phyloP scores from a whole-genome alignment of 2,329 filamentous ascomycete species.

The Coniochaeta sp. region DNA sequence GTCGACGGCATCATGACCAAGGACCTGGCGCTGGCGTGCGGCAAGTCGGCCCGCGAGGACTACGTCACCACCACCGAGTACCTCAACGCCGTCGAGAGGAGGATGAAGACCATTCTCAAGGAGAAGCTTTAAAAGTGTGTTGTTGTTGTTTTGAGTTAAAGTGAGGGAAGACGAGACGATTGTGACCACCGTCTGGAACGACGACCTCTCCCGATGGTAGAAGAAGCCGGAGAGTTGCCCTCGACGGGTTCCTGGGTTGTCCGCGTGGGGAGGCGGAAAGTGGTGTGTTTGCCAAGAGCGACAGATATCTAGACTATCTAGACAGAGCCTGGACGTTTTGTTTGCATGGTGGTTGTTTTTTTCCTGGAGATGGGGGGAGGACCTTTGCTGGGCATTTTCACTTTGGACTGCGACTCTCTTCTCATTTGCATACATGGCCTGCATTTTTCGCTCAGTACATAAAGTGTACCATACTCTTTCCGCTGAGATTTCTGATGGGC shows the following conservation, averaged over 20 bases:
- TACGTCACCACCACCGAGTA: constrained; percentile 94
- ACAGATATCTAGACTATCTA: background rate
- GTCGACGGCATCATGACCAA: constrained; percentile 97
- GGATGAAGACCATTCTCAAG: constrained; percentile 74
- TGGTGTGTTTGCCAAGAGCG: background rate
- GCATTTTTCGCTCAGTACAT: background rate
- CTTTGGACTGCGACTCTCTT: background rate
- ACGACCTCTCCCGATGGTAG: no score
- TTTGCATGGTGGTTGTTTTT: background rate
- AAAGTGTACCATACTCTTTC: background rate
- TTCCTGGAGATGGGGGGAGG: background rate
- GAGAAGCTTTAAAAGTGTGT: constrained; percentile 64
- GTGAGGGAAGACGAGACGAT: no score
- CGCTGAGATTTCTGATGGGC: background rate
- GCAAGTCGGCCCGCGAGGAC: constrained; percentile 73
- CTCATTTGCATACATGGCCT: background rate
- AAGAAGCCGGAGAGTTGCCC: no score
- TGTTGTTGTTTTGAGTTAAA: no score
- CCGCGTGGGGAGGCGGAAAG: no score
- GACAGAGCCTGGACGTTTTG: background rate
- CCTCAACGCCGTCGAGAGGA: constrained; percentile 83
- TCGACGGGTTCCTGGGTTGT: no score
- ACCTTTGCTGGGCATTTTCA: background rate
- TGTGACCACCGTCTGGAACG: no score
- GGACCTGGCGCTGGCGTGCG: constrained; percentile 91